Base-by-base conservation (phyloP, 352 stramenopile genomes). In the Salisapilia sapeloensis region DNA sequence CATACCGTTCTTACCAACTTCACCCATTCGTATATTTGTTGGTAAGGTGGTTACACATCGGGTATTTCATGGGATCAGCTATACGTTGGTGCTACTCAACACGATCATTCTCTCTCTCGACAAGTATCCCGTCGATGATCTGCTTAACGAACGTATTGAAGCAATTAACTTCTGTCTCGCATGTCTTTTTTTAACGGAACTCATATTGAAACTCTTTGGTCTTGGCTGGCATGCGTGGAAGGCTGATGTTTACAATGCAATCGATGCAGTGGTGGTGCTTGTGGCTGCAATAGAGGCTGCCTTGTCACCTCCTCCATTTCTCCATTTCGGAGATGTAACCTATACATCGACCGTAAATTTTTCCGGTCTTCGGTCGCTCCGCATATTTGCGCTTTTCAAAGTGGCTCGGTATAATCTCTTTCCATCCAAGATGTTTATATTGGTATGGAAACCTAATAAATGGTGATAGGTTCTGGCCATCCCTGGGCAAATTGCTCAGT, bases 321-420 rank as follows among this genome's bases (percentile, higher is more conserved):
- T 76, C 4, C 21, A 24, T 3, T 12, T 33, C 2, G 31, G 38
- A 0, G 34, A 44, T 4, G 25, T 33, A 4, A 18, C 16, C 1
- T 38, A 18, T 1, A 42, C 49, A 3, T 60, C 55, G 12, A 38
- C 52, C 1, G 28, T 42, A 12, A 64, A 59, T 20, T 71, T 78
- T 19, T 90, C 76, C 2, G 79, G 77, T 1, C 55, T 96, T n/a
- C 51, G 84, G 20, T 92, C 71, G 1, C 50, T 95, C 25, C 58
- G 84, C 9, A 38, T 95, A 13, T 87, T 96, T 40, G 47, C 78
- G 11, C 37, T 94, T 6, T 92, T 97, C 35, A 95, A 95, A 44
- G 74, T 97, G 19, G 80, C 79, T 5, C 60, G 69, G 47, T 60
- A 52, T 13, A 84, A 66, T 69, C 54, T 63, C 24, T 65, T 53